These are phyloP conservation scores for Pugionium dolabratum DNA, from an alignment of 345 rosid genomes.

Conservation along the genomic window DNA sequence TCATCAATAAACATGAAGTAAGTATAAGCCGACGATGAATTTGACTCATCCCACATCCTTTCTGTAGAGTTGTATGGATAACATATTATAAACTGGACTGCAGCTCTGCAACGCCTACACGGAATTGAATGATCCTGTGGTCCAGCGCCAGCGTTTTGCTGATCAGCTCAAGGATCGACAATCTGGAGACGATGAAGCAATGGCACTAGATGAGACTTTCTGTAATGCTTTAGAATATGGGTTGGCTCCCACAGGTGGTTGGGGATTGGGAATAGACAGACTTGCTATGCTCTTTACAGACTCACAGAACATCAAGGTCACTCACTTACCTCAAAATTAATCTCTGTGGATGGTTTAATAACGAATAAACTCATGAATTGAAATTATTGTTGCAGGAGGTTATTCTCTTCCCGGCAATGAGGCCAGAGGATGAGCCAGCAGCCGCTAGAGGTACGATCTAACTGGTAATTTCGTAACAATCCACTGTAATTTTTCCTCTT, in stretches of 20 bases:
- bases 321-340: background rate
- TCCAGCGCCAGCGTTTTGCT: slow-evolving; percentile 88
- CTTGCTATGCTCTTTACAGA: slow-evolving; percentile 87
- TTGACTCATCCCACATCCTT: slow-evolving; percentile 3
- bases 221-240: slow-evolving; percentile 88
- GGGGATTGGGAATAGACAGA: slow-evolving; percentile 95
- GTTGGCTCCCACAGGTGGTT: slow-evolving; percentile 93
- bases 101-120: slow-evolving; percentile 97
- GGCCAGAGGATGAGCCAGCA: slow-evolving; percentile 82
- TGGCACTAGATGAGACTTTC: slow-evolving; percentile 94
- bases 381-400: slow-evolving; percentile 62
- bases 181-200: slow-evolving; percentile 97
- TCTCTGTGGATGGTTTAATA: background rate
- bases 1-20: slow-evolving; percentile 90
- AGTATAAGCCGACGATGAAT: slow-evolving; percentile 7
- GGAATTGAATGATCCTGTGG: slow-evolving; percentile 94
- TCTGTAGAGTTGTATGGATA: background rate
- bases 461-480: background rate
- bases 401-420: slow-evolving; percentile 97
- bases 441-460: slow-evolving; percentile 52
- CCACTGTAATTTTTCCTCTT: background rate
- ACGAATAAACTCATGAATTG: background rate
- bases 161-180: slow-evolving; percentile 96
- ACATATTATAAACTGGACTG: slow-evolving; percentile 9
- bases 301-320: slow-evolving; percentile 93